Base-by-base conservation (phyloP, 1,284 basidiomycete genomes). In the Sphagnurus paluster region DNA sequence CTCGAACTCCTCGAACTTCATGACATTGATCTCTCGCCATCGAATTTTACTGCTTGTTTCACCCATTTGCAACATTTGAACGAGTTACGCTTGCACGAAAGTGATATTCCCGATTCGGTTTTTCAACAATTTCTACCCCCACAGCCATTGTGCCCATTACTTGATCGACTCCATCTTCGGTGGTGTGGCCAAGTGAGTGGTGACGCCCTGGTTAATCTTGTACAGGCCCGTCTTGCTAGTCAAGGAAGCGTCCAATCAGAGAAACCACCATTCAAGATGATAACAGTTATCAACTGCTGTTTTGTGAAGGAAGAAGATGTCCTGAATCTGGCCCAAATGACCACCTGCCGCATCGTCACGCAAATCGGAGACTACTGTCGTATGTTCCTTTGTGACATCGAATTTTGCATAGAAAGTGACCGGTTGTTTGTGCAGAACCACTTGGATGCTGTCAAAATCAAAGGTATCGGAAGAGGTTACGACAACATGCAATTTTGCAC, bases 171-270 rank as follows among this genome's bases (percentile, higher is more conserved):
- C 39, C 80, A 84, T 57, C 61, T 85, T 37, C 71, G 80, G 19
- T 84, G 80, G 81, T 85, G 82, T 54, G 71, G 75, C 9, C 72
- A 79, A 53, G 57, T 85, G 10, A 70, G 66, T 34, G 80, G 81
- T n/a, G 56, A 54, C 1, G 73, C 74, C 13, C 59, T 84, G 32
- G 78, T 78, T 25, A 64, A 73, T 30, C 61, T 82, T 13, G 76
- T 78, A 32, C 60, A 56, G 39, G 75, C 70, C 48, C 71, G 77
- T 25, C 42, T 60, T 19, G 48, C 21, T 19, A 33, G 26, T 38
- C 16, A 39, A n/a, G 16, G 25, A 14, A 21, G 39, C 24, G 30
- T n/a, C n/a, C n/a, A n/a, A n/a, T n/a, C n/a, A n/a, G n/a, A n/a
- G n/a, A n/a, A n/a, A n/a, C n/a, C n/a, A n/a, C n/a, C n/a, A n/a